Conservation (phyloP, 2,329 filamentous ascomycete species). For the Aspergillus japonicus region DNA sequence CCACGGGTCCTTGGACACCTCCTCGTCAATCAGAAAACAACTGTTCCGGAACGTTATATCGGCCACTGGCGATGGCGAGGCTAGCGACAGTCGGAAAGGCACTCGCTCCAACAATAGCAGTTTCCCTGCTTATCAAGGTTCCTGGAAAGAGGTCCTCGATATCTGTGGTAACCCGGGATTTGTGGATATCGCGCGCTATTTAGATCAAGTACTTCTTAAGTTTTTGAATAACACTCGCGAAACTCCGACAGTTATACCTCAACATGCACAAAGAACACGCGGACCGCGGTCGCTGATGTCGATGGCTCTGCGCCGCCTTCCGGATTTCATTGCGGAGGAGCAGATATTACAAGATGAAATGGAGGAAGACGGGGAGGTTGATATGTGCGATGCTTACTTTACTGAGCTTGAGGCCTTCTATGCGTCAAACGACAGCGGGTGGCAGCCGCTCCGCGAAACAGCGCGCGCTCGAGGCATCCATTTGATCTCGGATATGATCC, state of each 20-base stretch:
- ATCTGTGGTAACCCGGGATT: conserved; percentile 34
- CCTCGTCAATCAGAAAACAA: conserved; percentile 23
- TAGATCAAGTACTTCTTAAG: conserved; percentile 37
- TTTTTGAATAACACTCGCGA: conserved; percentile 37
- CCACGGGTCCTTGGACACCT: conserved; percentile 18
- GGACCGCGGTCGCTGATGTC: conserved; percentile 40
- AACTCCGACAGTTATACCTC: not conserved
- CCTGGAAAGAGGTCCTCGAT: conserved; percentile 37
- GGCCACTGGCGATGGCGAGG: conserved; percentile 8
- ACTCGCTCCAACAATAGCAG: conserved; percentile 26
- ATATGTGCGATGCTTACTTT: conserved; percentile 45
- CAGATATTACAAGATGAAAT: conserved; percentile 35
- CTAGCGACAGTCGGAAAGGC: conserved; percentile 13
- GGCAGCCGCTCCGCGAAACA: conserved; percentile 42
- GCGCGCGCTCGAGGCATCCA: conserved; percentile 42
- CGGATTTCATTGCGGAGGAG: conserved; percentile 40
- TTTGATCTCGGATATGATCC: conserved; percentile 38
- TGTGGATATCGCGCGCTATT: conserved; percentile 34
- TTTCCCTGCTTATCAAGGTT: conserved; percentile 30
- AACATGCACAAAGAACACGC: conserved; percentile 4
- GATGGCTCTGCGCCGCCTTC: conserved; percentile 37
- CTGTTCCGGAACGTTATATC: conserved; percentile 15
- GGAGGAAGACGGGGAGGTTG: conserved; percentile 33
- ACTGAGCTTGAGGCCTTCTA: conserved; percentile 43
- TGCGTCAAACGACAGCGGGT: conserved; percentile 35